phyloP scores from a whole-genome alignment of 306 rosid genomes.

The Datisca glomerata region DNA sequence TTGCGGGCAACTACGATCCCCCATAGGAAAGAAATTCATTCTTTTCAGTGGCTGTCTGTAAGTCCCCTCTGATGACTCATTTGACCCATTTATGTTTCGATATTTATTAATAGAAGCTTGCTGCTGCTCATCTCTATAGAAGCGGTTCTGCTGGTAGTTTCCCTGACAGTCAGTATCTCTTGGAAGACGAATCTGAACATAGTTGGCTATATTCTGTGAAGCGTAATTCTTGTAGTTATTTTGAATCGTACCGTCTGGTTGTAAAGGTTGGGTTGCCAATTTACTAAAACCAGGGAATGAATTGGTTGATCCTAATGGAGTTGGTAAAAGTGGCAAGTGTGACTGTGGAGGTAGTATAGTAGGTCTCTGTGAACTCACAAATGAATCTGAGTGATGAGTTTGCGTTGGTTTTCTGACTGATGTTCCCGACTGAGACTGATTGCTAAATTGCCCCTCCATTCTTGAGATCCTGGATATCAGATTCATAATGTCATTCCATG shows the following conservation, averaged over 20 bases:
- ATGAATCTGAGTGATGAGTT: slow-evolving; percentile 2
- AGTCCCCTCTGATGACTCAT: slow-evolving; percentile 7
- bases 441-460: slow-evolving; percentile 28
- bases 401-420: background rate
- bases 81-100: slow-evolving; percentile 3
- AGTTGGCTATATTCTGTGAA: slow-evolving; percentile 5
- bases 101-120: background rate
- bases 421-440: no score
- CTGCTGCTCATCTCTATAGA: slow-evolving; percentile 6
- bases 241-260: background rate
- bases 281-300: no score
- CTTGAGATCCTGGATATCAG: slow-evolving; percentile 36
- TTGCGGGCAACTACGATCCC: slow-evolving; percentile 6
- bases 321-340: no score
- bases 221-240: background rate
- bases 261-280: background rate
- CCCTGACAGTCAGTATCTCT: no score
- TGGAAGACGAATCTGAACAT: no score
- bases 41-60: slow-evolving; percentile 23
- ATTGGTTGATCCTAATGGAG: no score
- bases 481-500: slow-evolving; percentile 3
- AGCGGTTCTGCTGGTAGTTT: no score
- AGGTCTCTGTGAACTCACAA: no score
- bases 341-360: no score
- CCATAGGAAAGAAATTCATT: slow-evolving; percentile 12